Conservation (phyloP, 2,329 filamentous ascomycete genomes). For the Phyllosticta citriasiana region DNA sequence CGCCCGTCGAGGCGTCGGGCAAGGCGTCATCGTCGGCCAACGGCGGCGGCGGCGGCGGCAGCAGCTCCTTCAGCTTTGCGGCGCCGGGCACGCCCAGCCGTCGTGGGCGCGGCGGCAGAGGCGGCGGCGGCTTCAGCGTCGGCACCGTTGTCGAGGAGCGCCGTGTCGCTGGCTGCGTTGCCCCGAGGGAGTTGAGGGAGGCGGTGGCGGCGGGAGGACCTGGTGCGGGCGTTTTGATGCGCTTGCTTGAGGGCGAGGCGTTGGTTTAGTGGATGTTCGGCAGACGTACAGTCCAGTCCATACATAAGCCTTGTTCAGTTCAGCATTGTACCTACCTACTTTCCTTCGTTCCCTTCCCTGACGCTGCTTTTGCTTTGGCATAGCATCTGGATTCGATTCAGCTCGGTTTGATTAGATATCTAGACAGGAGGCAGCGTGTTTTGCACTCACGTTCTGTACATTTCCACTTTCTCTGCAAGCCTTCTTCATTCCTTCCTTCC, state of each 20-base stretch:
- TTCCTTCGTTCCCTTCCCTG: too few relatives aligned
- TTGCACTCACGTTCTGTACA: not conserved
- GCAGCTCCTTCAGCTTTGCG: constrained; percentile 35
- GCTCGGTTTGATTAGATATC: too few relatives aligned
- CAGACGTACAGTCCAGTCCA: too few relatives aligned
- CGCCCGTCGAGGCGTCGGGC: constrained; percentile 51
- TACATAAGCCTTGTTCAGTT: not conserved
- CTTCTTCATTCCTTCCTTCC: not conserved
- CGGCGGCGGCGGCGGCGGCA: constrained; percentile 38
- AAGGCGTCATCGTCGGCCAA: constrained; percentile 52
- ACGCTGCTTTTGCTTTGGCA: too few relatives aligned
- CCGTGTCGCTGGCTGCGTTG: constrained; percentile 66
- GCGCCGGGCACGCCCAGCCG: constrained; percentile 46
- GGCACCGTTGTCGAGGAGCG: constrained; percentile 57
- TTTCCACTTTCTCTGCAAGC: not conserved
- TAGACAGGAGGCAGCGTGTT: too few relatives aligned
- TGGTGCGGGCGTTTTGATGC: constrained; percentile 30
- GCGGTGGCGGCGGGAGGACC: constrained; percentile 41
- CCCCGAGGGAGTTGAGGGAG: constrained; percentile 66
- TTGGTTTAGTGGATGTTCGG: not conserved
- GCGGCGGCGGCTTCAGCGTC: constrained; percentile 33
- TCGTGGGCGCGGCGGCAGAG: constrained; percentile 38
- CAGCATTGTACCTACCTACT: too few relatives aligned
- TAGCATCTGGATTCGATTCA: too few relatives aligned
- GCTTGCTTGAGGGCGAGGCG: constrained; percentile 15